A percentile compares a stretch with the other conserved stretches of the same genome.
Conservation (phyloP, 148 eudicot genomes). For the Rhododendron kiyosumense region DNA sequence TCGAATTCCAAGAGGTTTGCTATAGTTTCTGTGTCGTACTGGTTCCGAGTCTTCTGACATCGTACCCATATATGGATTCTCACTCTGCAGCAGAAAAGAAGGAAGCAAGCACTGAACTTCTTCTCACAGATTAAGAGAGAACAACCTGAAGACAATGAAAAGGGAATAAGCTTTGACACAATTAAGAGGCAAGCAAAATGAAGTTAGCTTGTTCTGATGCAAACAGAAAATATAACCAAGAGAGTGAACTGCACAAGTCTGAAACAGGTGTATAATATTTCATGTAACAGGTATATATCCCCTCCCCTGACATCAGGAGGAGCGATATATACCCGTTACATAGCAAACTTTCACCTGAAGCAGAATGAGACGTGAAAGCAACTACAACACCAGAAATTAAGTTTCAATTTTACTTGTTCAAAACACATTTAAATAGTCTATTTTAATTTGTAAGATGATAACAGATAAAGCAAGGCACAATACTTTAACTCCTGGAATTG, state of each 20-base stretch:
- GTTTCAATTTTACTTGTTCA: neutral
- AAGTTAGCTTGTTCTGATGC: neutral
- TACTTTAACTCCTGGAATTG: neutral
- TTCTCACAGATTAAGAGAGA: conserved; percentile 18
- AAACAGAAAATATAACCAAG: neutral
- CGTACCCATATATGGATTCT: conserved; percentile 40
- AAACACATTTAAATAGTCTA: neutral
- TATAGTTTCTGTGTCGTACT: conserved; percentile 26
- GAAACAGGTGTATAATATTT: neutral
- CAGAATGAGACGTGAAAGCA: neutral
- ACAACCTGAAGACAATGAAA: conserved; percentile 24
- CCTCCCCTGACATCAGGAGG: neutral
- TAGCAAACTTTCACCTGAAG: neutral
- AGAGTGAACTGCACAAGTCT: neutral
- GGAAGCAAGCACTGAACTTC: conserved; percentile 8
- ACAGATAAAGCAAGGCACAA: neutral
- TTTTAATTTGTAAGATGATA: neutral
- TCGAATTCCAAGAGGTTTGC: conserved; percentile 61
- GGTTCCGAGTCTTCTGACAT: conserved; percentile 20
- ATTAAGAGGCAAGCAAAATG: neutral
- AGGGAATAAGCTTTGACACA: neutral
- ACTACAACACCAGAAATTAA: neutral
- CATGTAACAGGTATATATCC: neutral
- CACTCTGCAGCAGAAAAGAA: neutral
- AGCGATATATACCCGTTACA: neutral